Conservation (phyloP, 2,329 filamentous ascomycete species). For the Helotiales sp. region DNA sequence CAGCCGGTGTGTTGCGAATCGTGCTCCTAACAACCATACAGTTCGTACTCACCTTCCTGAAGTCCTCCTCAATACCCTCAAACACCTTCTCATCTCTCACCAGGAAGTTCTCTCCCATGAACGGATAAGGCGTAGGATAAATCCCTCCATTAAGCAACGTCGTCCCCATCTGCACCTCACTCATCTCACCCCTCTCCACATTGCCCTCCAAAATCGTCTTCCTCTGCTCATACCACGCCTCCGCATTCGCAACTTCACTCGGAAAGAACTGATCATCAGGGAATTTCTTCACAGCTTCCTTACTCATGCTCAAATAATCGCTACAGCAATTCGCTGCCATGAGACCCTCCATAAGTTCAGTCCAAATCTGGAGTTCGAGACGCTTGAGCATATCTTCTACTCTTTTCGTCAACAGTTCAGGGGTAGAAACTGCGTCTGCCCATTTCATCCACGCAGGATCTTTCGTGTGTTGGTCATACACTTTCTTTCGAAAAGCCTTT, state of each 20-base stretch:
- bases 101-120: constrained; percentile 26
- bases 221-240: constrained; percentile 26
- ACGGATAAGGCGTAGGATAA: constrained; percentile 29
- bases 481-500: constrained; percentile 30
- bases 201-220: constrained; percentile 20
- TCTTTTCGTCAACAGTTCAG: constrained; percentile 21
- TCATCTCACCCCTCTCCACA: constrained; percentile 25
- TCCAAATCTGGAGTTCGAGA: constrained; percentile 31
- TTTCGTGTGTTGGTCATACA: constrained; percentile 25
- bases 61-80: constrained; percentile 23
- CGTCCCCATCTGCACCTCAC: constrained; percentile 19
- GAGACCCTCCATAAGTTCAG: constrained; percentile 30
- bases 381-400: constrained; percentile 24
- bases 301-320: constrained; percentile 27
- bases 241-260: constrained; percentile 27
- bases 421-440: constrained; percentile 24
- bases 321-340: constrained; percentile 31
- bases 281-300: constrained; percentile 27
- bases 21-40: constrained; percentile 27
- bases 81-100: constrained; percentile 22
- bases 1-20: constrained; percentile 18
- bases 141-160: constrained; percentile 28
- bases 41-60: constrained; percentile 23
- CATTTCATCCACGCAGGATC: constrained; percentile 26
- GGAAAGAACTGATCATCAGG: constrained; percentile 29